Evolutionary conservation across 345 rosid species (phyloP), one percentile per base, ranked within the genome.

Genomic region (Microcos paniculata): DNA sequence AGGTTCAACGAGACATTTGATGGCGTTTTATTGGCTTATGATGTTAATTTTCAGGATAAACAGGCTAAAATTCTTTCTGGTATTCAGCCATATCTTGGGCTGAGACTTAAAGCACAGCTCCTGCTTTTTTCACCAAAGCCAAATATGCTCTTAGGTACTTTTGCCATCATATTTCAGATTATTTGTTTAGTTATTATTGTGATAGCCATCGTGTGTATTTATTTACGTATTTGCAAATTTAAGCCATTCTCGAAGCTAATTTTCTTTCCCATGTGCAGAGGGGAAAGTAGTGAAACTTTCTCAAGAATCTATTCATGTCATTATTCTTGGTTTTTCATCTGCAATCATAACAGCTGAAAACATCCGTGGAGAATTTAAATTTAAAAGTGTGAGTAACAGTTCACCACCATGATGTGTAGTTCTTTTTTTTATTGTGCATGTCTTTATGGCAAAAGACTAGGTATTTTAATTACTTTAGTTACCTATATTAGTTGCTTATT

Each of bases 261-360:
- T 65, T 75, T 38, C 10, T 55, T 42, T 66, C 55, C 38, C 4
- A 24, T 15, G 72, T 83, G 65, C 90, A 93, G 98, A 93, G 70
- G 97, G 97, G 75, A 87, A 87, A 61, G 91, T 94, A 15, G 88
- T 90, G 74, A 92, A 90, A 77, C 65, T 93, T 79, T 78, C 86
- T 7, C 87, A 75, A 75, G 97, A 90, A 78, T 88, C 94, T 23
- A 89, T 96, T 73, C 95, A 92, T 80, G 78, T 74, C 18, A 80
- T 92, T 72, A 86, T 96, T 88, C 97, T 96, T 51, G 97, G 95
- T 43, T 92, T 96, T 76, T 87, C 97, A 3, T 92, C 97, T 77
- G 94, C 94, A 8, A 84, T 87, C 23, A 80, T 96, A 72, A 76
- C 82, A 3, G 88, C 90, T 28, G 79, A 87, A 67, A 89, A 92